Evolutionary conservation across 2,329 filamentous ascomycete genomes (phyloP).

Genomic region (Zymoseptoria brevis): DNA sequence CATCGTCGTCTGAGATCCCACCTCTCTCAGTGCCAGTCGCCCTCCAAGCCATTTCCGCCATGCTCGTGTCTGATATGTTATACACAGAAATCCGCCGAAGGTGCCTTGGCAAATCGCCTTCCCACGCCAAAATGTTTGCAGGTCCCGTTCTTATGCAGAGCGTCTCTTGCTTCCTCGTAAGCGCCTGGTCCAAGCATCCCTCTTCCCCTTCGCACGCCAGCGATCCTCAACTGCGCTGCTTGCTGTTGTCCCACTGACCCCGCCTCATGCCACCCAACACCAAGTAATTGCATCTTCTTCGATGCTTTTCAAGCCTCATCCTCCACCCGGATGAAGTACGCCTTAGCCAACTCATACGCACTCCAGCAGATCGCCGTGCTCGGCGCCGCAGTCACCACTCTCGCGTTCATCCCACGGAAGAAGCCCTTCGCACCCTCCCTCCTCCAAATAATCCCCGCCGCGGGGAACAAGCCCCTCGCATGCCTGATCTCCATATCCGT

Average conservation of each 20-base stretch:
- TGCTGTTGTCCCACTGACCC: background rate
- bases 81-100: too few relatives aligned
- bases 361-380: slow-evolving; percentile 99
- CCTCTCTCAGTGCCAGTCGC: too few relatives aligned
- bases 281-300: background rate
- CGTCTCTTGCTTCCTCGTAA: background rate
- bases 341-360: slow-evolving; percentile 61
- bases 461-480: slow-evolving; percentile 74
- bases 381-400: slow-evolving; percentile 93
- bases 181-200: background rate
- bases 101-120: too few relatives aligned
- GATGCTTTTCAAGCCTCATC: slow-evolving; percentile 15
- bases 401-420: slow-evolving; percentile 83
- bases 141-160: too few relatives aligned
- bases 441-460: slow-evolving; percentile 71
- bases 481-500: slow-evolving; percentile 71
- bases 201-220: background rate
- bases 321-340: slow-evolving; percentile 50
- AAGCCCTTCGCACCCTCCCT: slow-evolving; percentile 82
- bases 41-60: too few relatives aligned
- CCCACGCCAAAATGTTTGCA: too few relatives aligned
- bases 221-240: background rate
- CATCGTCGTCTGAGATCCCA: too few relatives aligned
- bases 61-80: background rate
- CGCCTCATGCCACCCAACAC: background rate